A percentile compares a stretch with the other conserved stretches of the same genome.
phyloP scores from a whole-genome alignment of 768 basidiomycete genomes.

The Flagelloscypha sp. region DNA sequence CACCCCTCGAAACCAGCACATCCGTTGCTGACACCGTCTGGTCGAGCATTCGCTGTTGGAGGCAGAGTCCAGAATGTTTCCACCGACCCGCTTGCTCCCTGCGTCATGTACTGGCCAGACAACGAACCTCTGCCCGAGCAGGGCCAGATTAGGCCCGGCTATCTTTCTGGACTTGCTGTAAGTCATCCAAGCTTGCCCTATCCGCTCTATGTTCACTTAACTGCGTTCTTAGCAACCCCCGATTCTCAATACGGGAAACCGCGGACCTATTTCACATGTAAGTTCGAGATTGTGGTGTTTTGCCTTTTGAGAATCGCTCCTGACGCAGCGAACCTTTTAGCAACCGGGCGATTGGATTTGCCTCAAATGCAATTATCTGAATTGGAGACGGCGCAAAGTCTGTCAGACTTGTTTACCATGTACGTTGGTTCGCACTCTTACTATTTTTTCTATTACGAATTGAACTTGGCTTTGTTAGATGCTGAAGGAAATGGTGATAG shows the following conservation, averaged over 20 bases:
- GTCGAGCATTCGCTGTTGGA: conserved; percentile 65
- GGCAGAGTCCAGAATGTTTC: conserved; percentile 79
- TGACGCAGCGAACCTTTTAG: conserved; percentile 20
- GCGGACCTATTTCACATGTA: conserved; percentile 80
- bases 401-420: conserved; percentile 86
- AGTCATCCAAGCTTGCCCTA: conserved; percentile 14
- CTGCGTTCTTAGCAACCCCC: conserved; percentile 57
- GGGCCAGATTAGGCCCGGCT: conserved; percentile 65
- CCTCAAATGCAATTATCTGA: conserved; percentile 77
- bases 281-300: conserved; percentile 26
- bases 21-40: conserved; percentile 76
- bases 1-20: conserved; percentile 36
- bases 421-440: conserved; percentile 28
- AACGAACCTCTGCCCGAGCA: conserved; percentile 79
- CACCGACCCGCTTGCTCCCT: conserved; percentile 58
- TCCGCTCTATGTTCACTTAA: conserved; percentile 2
- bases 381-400: conserved; percentile 82
- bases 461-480: conserved; percentile 32
- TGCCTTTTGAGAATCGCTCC: conserved; percentile 1
- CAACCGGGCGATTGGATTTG: conserved; percentile 82
- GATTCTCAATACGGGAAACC: conserved; percentile 83
- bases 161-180: conserved; percentile 47
- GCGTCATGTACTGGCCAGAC: conserved; percentile 88
- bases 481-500: conserved; percentile 87
- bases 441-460: conserved; percentile 4